Evolutionary conservation across 768 basidiomycete species (phyloP), one percentile per base, ranked within the genome.

Genomic region (Clavulina sp.): DNA sequence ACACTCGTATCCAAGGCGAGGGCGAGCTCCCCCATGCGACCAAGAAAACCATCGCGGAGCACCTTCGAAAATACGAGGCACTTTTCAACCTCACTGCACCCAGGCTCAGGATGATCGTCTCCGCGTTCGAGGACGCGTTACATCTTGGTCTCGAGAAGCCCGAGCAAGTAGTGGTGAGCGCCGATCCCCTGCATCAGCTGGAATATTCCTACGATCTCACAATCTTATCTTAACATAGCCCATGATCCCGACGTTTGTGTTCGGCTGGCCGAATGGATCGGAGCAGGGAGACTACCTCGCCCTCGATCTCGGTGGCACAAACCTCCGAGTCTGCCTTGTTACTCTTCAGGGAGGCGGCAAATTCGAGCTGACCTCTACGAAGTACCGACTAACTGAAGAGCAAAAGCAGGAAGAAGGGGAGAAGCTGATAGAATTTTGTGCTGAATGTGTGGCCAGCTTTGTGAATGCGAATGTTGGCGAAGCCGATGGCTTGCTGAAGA

Each of bases 361-460:
- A 70, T 99, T 97, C 64, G 91, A 96, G 67, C 83, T 99, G 58
- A 89, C 91, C 0, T 93, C 97, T 63, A 83, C 91, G 32, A 99
- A 99, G 66, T 97, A 96, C 66, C 83, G 92, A 48, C 76, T 99
- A 41, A 80, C 86, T 1, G 95, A 99, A 62, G 95, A 96, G 61
- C 95, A 97, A 65, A 99, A 99, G 66, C 89, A 95, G 54, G 87
- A 85, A 4, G 89, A 96, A n/a, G 95, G 92, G 4, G 81, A 88
- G 62, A 81, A 81, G 54, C 68, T 99, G 49, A 96, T 99, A 58
- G 95, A 99, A 67, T 99, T 99, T 61, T 97, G 93, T 63, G 95
- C 88, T 0, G 82, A 93, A 62, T 95, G 84, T 62, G 67, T 97
- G 53, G 83, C 85, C 64, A 79, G 76, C 4, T 99, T 97, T 65